Percentiles rank a stretch among this genome's conserved stretches.
These are phyloP conservation scores for Serpula lacrymans DNA, from an alignment of 768 basidiomycete species.

Conservation along the genomic window DNA sequence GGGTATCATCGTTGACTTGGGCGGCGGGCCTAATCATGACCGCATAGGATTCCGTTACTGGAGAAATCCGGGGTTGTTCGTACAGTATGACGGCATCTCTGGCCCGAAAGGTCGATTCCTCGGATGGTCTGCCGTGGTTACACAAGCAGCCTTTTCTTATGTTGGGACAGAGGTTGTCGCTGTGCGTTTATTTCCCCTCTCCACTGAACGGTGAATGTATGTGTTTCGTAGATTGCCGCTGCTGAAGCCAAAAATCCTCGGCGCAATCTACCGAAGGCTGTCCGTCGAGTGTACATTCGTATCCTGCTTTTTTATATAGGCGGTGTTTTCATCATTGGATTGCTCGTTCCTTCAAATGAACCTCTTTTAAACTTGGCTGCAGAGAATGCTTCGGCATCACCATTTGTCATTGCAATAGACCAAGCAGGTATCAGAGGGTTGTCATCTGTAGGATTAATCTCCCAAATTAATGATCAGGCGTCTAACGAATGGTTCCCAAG, in stretches of 20 bases:
- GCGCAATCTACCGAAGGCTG: slow-evolving; percentile 37
- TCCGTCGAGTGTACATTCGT: slow-evolving; percentile 42
- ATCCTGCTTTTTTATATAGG: slow-evolving; percentile 36
- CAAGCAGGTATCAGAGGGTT: slow-evolving; percentile 57
- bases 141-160: slow-evolving; percentile 59
- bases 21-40: slow-evolving; percentile 53
- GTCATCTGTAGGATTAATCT: slow-evolving; percentile 35
- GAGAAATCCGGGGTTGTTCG: slow-evolving; percentile 57
- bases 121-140: slow-evolving; percentile 48
- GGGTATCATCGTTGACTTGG: slow-evolving; percentile 44
- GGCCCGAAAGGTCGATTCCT: slow-evolving; percentile 52
- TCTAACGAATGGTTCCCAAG: slow-evolving; percentile 6
- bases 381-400: slow-evolving; percentile 41
- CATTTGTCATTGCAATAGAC: slow-evolving; percentile 59
- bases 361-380: slow-evolving; percentile 34
- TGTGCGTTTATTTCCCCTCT: slow-evolving; percentile 17
- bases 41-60: slow-evolving; percentile 47
- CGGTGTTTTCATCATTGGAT: slow-evolving; percentile 44
- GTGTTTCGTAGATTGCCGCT: slow-evolving; percentile 33
- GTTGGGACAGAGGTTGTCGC: slow-evolving; percentile 55
- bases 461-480: neutral
- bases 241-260: slow-evolving; percentile 52
- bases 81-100: slow-evolving; percentile 33
- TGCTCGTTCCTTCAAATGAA: slow-evolving; percentile 49
- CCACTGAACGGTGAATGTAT: neutral